Conservation (phyloP, 169 alveolate species). For the Prorocentrum cordatum region DNA sequence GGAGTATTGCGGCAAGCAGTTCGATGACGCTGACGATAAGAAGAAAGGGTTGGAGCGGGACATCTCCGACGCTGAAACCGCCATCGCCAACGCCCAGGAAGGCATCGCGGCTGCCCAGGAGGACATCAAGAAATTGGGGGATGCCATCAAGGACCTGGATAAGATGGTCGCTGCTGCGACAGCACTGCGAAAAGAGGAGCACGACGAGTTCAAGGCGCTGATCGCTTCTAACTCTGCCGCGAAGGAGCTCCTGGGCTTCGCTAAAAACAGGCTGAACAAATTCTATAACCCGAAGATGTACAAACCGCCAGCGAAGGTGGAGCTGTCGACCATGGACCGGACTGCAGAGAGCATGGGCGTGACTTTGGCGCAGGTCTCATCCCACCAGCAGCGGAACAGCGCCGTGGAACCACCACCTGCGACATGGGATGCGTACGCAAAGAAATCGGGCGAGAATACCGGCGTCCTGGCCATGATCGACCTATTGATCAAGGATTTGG, state of each 20-base stretch:
- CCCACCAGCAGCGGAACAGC: too few species aligned
- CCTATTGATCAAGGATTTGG: neutral
- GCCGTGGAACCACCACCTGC: too few species aligned
- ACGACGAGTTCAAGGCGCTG: conserved; percentile 45
- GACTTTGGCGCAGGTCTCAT: too few species aligned
- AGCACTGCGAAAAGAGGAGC: conserved; percentile 38
- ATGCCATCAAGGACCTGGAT: conserved; percentile 26
- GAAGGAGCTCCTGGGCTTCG: conserved; percentile 17
- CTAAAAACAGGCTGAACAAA: conserved; percentile 24
- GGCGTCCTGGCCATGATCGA: neutral
- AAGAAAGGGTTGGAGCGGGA: neutral
- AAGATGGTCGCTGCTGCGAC: conserved; percentile 18
- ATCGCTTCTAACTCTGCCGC: conserved; percentile 36
- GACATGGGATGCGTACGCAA: neutral
- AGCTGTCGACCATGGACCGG: neutral
- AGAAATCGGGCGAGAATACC: neutral
- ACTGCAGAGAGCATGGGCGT: neutral
- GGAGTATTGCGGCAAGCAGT: neutral
- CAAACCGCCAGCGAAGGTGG: neutral
- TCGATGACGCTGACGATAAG: neutral
- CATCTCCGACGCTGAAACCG: neutral
- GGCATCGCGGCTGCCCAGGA: neutral
- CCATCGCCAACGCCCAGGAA: neutral
- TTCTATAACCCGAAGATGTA: neutral
- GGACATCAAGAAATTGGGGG: conserved; percentile 15